Base-by-base conservation (phyloP, 2,329 filamentous ascomycete genomes). In the Teratosphaeria viscida region DNA sequence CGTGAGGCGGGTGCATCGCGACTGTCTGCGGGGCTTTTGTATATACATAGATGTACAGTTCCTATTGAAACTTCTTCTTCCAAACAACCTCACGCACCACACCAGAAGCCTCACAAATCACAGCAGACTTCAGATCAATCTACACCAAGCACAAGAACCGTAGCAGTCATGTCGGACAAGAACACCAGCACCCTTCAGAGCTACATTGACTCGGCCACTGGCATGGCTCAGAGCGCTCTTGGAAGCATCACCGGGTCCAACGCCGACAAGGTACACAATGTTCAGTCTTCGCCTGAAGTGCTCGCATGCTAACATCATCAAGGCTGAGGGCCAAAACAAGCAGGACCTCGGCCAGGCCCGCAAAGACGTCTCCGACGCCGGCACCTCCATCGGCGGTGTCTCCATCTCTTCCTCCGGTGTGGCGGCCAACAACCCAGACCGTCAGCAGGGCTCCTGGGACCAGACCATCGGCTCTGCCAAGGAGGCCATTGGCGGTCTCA, bases 381-480 rank as follows among this genome's bases (percentile, higher is more conserved):
- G 88, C 16, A 81, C 81, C 65, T 92, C 90, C 73, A 72, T 87
- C n/a, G 90, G 88, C 4, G 85, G 87, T 61, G 79, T 86, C 71
- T 84, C 86, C 27, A 81, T 89, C 60, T 86, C 86, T 11, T 79
- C 85, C 56, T 82, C 84, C 0, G 90, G 90, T 55, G 87, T 85
- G 39, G 78, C 88, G 55, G 82, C 86, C 63, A 90, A 96, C 74
- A 80, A 89, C 74, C 79, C 85, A 11, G 79, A 92, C 72, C 89
- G 91, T 64, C 77, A 81, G 26, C 72, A 83, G 19, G 92, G 92
- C 52, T 81, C 81, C 19, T 95, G 88, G 85, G 90, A 96, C 78
- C 92, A 96, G 77, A 95, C 90, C 5, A 71, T 92, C n/a, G 92
- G 92, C 57, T 83, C 87, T 0, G 86, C 86, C 52, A 96, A 96